Percentiles rank a stretch among this genome's conserved stretches.
Conservation (phyloP, 2,329 filamentous ascomycete genomes). For the Niveomyces coronatus region DNA sequence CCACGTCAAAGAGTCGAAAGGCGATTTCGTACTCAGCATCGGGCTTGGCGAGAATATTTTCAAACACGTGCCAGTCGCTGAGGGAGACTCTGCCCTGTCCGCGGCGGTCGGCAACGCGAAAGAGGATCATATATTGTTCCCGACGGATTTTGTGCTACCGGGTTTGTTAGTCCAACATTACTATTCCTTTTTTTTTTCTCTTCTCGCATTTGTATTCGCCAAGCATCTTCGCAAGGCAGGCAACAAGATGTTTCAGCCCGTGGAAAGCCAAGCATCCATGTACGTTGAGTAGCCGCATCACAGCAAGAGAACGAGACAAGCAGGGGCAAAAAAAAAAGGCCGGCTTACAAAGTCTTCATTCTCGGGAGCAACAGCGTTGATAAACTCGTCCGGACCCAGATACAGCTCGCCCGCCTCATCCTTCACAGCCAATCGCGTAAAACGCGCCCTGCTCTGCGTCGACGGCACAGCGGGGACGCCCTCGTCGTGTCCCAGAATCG, state of each 20-base stretch:
- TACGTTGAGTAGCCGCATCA: slow-evolving; percentile 3
- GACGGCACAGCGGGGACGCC: slow-evolving; percentile 57
- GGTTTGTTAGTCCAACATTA: slow-evolving; percentile 9
- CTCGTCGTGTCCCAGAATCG: slow-evolving; percentile 55
- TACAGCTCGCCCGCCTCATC: slow-evolving; percentile 69
- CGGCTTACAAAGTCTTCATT: slow-evolving; percentile 82
- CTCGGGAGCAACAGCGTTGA: slow-evolving; percentile 77
- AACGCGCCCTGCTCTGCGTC: slow-evolving; percentile 63
- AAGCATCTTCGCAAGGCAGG: too few species aligned
- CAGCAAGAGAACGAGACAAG: slow-evolving; percentile 1
- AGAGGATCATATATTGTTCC: slow-evolving; percentile 90
- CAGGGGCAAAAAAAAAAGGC: slow-evolving; percentile 14
- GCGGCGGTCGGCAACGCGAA: slow-evolving; percentile 77
- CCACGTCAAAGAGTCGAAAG: slow-evolving; percentile 88
- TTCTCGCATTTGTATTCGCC: too few species aligned
- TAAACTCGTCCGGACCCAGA: slow-evolving; percentile 79
- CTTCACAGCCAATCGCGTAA: slow-evolving; percentile 64
- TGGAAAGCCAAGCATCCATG: background rate
- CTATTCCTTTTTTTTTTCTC: background rate
- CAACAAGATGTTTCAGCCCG: too few species aligned
- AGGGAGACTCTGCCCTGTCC: slow-evolving; percentile 64
- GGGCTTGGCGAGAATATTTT: slow-evolving; percentile 85
- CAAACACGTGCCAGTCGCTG: slow-evolving; percentile 84
- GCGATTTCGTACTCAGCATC: slow-evolving; percentile 99
- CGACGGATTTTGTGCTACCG: slow-evolving; percentile 91